Base-by-base conservation (phyloP, 2,329 filamentous ascomycete species). In the Fusarium paranaense region DNA sequence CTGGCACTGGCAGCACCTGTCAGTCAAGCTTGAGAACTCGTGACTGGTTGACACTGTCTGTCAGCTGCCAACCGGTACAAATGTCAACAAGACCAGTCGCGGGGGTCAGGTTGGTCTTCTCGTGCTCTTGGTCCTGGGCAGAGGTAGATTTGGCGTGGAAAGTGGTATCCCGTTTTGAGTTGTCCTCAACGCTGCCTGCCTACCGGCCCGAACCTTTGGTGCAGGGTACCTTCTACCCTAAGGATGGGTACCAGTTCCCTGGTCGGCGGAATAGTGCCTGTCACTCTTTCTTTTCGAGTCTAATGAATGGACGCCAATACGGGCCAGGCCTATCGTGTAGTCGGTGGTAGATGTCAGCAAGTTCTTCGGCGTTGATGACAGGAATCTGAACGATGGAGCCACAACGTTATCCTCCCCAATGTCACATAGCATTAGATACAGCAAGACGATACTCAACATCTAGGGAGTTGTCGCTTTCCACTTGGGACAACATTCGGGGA, bases 1-100 rank as follows among this genome's bases (percentile, higher is more conserved):
- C 38, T 38, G 47, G 52, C 35, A 57, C 66, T 64, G 72, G 60
- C 71, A 72, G 33, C 62, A 69, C 32, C 50, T 27, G 62, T 57
- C 61, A 40, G 20, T 18, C 32, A 35, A 70, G 25, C 25, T n/a
- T 52, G 47, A 27, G 25, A 47, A 47, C 42, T 22, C 16, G 22
- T 30, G 45, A 32, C 33, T 32, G 27, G 14, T 37, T 40, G 33
- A 30, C 25, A 38, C 32, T 22, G 8, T 27, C 20, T 42, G 25
- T 32, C 25, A 35, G 14, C 47, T 42, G 61, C 20, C 22, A 18
- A 54, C 38, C n/a, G 14, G 33, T 14, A 14, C 33, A 30, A 22
- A 62, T 22, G 32, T 47, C 30, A 57, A 57, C 37, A 27, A 37
- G 7, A 4, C 22, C 32, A 38, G 45, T 20, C 27, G 35, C 37